phyloP scores from a whole-genome alignment of 208 protist genomes.

The Acanthamoeba culbertsoni region DNA sequence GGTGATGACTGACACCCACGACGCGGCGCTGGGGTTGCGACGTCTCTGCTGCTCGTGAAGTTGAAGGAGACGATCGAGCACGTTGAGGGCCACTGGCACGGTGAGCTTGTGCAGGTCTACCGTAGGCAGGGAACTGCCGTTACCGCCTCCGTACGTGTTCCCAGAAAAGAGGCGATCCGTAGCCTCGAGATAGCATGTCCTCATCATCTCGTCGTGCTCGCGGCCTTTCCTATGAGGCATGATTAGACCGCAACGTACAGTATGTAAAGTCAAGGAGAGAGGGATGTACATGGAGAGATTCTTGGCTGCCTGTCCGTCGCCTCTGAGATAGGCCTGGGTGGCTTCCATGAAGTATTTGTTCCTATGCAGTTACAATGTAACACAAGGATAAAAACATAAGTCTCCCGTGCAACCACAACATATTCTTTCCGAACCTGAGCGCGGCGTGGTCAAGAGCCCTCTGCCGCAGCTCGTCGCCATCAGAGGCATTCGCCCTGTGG shows the following conservation, averaged over 20 bases:
- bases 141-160: background rate
- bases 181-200: background rate
- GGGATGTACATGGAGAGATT: background rate
- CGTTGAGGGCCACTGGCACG: background rate
- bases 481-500: no score
- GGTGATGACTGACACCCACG: conserved; percentile 15
- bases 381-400: no score
- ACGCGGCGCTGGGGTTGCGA: background rate
- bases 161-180: background rate
- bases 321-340: background rate
- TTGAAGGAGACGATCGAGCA: background rate
- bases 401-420: background rate
- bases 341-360: conserved; percentile 6
- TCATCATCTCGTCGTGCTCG: background rate
- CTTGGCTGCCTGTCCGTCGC: background rate
- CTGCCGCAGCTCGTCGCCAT: background rate
- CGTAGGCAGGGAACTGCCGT: background rate
- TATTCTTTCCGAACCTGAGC: background rate
- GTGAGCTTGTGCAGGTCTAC: background rate
- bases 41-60: background rate
- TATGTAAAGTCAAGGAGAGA: no score
- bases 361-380: no score
- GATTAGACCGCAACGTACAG: no score
- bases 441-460: background rate
- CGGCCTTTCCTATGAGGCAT: background rate